A percentile compares a stretch with the other conserved stretches of the same genome.
These are phyloP conservation scores for Tricladium varicosporioides DNA, from an alignment of 2,329 filamentous ascomycete species.

Conservation along the genomic window DNA sequence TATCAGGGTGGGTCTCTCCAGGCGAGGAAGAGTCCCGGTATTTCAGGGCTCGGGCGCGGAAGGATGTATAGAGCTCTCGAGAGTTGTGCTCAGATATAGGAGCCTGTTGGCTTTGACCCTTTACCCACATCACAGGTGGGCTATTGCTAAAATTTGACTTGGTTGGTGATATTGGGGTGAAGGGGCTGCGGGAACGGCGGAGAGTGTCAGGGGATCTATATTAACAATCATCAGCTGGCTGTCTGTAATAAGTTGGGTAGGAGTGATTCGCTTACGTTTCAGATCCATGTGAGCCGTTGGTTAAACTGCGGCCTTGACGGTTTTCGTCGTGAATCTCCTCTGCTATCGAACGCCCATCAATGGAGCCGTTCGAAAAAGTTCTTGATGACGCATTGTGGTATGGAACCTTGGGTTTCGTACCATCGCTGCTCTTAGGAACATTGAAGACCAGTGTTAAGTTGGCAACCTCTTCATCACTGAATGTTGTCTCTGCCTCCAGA, in stretches of 20 bases:
- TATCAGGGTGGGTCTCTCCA: slow-evolving; percentile 49
- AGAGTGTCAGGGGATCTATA: slow-evolving; percentile 28
- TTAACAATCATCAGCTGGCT: slow-evolving; percentile 7
- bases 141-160: slow-evolving; percentile 23
- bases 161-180: slow-evolving; percentile 24
- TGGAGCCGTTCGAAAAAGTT: slow-evolving; percentile 54
- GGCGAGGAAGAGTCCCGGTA: slow-evolving; percentile 35
- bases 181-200: slow-evolving; percentile 28
- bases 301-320: slow-evolving; percentile 36
- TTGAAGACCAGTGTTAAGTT: slow-evolving; percentile 50
- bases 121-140: slow-evolving; percentile 39
- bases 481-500: slow-evolving; percentile 39
- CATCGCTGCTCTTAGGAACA: slow-evolving; percentile 37
- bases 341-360: slow-evolving; percentile 50
- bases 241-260: background rate
- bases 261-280: slow-evolving; percentile 33
- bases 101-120: slow-evolving; percentile 33
- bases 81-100: slow-evolving; percentile 35
- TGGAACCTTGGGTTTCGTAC: slow-evolving; percentile 34
- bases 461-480: slow-evolving; percentile 51
- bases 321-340: slow-evolving; percentile 44
- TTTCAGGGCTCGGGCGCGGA: slow-evolving; percentile 41
- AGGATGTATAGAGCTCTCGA: slow-evolving; percentile 36
- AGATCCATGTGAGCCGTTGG: slow-evolving; percentile 38
- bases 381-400: slow-evolving; percentile 42